Evolutionary conservation across 805 yeast genomes (phyloP).

Genomic region (Zygoascus bituminiphila): DNA sequence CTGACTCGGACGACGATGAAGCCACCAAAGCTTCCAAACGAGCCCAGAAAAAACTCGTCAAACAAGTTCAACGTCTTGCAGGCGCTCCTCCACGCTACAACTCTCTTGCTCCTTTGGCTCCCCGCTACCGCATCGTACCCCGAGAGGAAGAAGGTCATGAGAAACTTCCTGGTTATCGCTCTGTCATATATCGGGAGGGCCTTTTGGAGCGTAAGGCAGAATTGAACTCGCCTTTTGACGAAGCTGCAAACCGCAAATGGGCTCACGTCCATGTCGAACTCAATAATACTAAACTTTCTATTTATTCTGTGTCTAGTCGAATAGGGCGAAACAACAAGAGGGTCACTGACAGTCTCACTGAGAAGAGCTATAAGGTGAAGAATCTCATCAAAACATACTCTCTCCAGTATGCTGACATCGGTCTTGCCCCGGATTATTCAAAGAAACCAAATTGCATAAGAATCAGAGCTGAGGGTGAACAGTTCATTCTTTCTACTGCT

Average conservation of each 20-base stretch:
- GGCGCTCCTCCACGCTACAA: conserved; percentile 31
- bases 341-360: conserved; percentile 5
- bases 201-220: conserved; percentile 59
- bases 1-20: conserved; percentile 1
- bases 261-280: conserved; percentile 56
- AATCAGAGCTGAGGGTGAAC: conserved; percentile 75
- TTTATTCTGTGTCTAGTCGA: conserved; percentile 36
- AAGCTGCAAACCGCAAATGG: conserved; percentile 66
- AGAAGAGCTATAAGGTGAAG: conserved; percentile 14
- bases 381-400: conserved; percentile 49
- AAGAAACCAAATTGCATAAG: conserved; percentile 64
- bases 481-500: conserved; percentile 59
- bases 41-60: not conserved
- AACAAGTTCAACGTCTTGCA: not conserved
- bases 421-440: conserved; percentile 77
- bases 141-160: conserved; percentile 32
- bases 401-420: conserved; percentile 74
- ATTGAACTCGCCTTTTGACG: conserved; percentile 69
- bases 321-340: conserved; percentile 28
- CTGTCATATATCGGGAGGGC: conserved; percentile 57
- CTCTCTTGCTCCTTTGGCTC: conserved; percentile 30
- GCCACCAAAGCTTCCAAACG: not conserved
- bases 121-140: conserved; percentile 30
- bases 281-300: conserved; percentile 78
- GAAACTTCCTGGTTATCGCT: conserved; percentile 52